A percentile compares a stretch with the other conserved stretches of the same genome.
Conservation (phyloP, 768 basidiomycete genomes). For the Artomyces pyxidatus region DNA sequence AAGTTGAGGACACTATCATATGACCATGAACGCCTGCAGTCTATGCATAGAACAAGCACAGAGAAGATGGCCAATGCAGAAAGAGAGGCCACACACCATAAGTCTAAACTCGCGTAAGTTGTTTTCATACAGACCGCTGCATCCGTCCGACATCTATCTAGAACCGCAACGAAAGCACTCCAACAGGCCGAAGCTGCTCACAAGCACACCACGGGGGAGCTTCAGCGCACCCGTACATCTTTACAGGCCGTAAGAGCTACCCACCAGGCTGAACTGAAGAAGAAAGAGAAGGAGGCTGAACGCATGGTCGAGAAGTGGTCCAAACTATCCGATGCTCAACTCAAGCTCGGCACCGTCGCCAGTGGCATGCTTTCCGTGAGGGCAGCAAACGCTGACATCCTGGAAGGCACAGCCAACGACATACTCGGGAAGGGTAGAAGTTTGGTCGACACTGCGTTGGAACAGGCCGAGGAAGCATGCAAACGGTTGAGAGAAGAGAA, state of each 20-base stretch:
- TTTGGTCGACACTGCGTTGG: constrained; percentile 58
- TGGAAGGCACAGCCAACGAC: constrained; percentile 33
- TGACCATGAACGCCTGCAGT: constrained; percentile 67
- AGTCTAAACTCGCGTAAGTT: constrained; percentile 64
- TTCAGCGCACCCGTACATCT: constrained; percentile 62
- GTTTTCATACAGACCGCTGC: neutral
- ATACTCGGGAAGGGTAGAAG: constrained; percentile 41
- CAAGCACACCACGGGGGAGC: constrained; percentile 61
- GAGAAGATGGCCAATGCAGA: constrained; percentile 68
- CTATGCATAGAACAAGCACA: constrained; percentile 50
- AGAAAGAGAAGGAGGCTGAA: constrained; percentile 75
- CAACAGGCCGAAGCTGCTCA: constrained; percentile 56
- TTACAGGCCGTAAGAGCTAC: constrained; percentile 63
- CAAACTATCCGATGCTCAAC: constrained; percentile 61
- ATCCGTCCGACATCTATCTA: constrained; percentile 2
- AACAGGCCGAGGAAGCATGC: constrained; percentile 64
- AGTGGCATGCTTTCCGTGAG: constrained; percentile 32
- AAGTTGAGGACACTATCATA: constrained; percentile 73
- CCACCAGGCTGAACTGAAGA: constrained; percentile 66
- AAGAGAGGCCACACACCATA: constrained; percentile 66
- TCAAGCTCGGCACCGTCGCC: constrained; percentile 36
- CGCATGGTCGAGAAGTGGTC: constrained; percentile 67
- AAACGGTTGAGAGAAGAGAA: constrained; percentile 59
- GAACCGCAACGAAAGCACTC: constrained; percentile 44
- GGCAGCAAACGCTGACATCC: constrained; percentile 42